Percentiles rank a stretch among this genome's conserved stretches.
phyloP scores from a whole-genome alignment of 1,139 yeast species.

The Schizosaccharomyces versatilis region DNA sequence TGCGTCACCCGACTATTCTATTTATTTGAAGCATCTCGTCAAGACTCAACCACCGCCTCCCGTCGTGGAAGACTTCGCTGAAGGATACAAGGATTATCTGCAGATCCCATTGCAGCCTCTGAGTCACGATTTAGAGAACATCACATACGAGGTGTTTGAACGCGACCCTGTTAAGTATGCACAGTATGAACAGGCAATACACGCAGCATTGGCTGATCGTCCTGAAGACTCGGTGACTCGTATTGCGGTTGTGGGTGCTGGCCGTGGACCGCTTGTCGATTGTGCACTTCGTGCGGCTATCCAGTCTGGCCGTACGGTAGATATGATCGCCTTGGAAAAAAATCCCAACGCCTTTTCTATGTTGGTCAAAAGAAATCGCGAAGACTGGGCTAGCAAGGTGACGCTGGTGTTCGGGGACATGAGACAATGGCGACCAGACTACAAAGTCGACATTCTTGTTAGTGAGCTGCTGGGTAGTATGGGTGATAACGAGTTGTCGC shows the following conservation, averaged over 20 bases:
- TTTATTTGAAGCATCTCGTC: conserved; percentile 30
- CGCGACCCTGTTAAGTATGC: conserved; percentile 44
- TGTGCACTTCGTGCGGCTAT: conserved; percentile 26
- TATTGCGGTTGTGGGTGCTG: conserved; percentile 62
- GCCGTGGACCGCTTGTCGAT: conserved; percentile 60
- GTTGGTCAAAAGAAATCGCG: conserved; percentile 24
- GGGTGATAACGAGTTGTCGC: conserved; percentile 76
- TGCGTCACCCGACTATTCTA: conserved; percentile 20
- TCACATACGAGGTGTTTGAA: conserved; percentile 48
- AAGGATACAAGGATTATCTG: conserved; percentile 23
- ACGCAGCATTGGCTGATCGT: conserved; percentile 30
- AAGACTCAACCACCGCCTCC: conserved; percentile 20
- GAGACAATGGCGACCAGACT: conserved; percentile 25
- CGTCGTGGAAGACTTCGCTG: conserved; percentile 20
- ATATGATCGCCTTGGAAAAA: conserved; percentile 43
- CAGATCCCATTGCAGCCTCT: conserved; percentile 57
- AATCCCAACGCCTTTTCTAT: conserved; percentile 34
- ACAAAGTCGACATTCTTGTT: conserved; percentile 34
- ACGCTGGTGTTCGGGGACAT: conserved; percentile 35
- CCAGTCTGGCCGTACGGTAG: conserved; percentile 19
- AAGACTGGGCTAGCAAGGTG: conserved; percentile 28
- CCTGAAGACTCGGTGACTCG: conserved; percentile 3
- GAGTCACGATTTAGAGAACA: conserved; percentile 30
- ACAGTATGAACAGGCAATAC: conserved; percentile 44
- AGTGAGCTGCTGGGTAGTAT: conserved; percentile 76